Percentiles rank a stretch among this genome's conserved stretches.
Conservation (phyloP, 495 filamentous ascomycete species). For the Jackrogersella minutella region DNA sequence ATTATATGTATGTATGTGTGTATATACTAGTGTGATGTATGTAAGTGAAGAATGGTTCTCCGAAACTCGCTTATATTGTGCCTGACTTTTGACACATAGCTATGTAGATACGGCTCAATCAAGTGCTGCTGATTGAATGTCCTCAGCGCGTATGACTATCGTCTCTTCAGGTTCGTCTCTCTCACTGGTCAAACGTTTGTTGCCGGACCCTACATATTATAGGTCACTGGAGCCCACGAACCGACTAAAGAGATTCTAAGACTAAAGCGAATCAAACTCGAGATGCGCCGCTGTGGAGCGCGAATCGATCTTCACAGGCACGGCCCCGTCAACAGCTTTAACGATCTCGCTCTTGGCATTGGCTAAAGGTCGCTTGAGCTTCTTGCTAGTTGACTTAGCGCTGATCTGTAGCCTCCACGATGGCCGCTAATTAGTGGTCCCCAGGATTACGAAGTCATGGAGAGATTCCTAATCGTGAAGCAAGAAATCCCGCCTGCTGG, state of each 20-base stretch:
- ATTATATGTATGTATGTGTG: conserved; percentile 15
- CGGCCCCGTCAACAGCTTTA: conserved; percentile 33
- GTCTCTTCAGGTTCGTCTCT: conserved; percentile 8
- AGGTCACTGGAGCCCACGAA: conserved; percentile 25
- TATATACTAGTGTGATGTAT: background rate
- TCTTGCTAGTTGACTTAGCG: conserved; percentile 31
- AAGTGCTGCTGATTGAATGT: conserved; percentile 17
- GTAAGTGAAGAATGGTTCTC: conserved; percentile 6
- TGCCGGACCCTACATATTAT: conserved; percentile 24
- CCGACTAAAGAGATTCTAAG: conserved; percentile 6
- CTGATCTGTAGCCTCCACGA: conserved; percentile 38
- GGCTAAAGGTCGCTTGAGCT: conserved; percentile 26
- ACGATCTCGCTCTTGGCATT: conserved; percentile 42
- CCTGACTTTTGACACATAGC: conserved; percentile 28
- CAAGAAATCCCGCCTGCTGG: conserved; percentile 14
- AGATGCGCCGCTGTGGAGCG: conserved; percentile 23
- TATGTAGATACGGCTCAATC: conserved; percentile 18
- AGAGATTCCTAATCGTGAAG: conserved; percentile 16
- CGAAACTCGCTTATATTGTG: conserved; percentile 28
- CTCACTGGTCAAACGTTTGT: conserved; percentile 22
- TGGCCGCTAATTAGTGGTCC: conserved; percentile 17
- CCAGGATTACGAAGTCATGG: conserved; percentile 25
- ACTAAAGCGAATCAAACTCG: conserved; percentile 28
- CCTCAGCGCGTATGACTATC: conserved; percentile 25
- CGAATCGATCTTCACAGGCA: conserved; percentile 38